phyloP scores from a whole-genome alignment of 257 asterid species.

The Cruciata laevipes region DNA sequence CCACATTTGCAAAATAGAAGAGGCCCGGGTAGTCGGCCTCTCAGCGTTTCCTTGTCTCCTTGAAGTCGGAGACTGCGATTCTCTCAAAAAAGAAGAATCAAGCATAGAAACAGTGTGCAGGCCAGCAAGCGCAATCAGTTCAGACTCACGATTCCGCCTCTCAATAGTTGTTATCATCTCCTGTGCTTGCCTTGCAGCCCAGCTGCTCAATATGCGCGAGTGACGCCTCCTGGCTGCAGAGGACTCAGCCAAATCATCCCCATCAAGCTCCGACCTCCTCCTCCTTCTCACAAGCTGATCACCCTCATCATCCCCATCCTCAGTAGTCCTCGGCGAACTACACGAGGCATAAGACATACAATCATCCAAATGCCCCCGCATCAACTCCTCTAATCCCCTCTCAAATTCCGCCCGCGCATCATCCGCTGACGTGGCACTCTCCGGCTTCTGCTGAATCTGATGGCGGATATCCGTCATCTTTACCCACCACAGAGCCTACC shows the following conservation, averaged over 20 bases:
- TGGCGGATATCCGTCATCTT: constrained; percentile 71
- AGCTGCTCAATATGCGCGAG: constrained; percentile 69
- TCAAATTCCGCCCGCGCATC: constrained; percentile 66
- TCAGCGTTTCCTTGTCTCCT: constrained; percentile 71
- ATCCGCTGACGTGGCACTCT: constrained; percentile 52
- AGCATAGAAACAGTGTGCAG: constrained; percentile 82
- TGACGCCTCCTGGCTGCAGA: constrained; percentile 92
- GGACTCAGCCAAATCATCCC: constrained; percentile 90
- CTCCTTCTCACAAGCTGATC: constrained; percentile 78
- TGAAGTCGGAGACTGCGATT: constrained; percentile 71
- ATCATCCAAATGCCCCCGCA: constrained; percentile 83
- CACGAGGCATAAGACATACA: constrained; percentile 87
- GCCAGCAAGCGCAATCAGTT: constrained; percentile 81
- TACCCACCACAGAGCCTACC: constrained; percentile 26
- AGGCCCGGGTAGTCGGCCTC: constrained; percentile 70
- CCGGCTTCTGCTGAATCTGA: constrained; percentile 86
- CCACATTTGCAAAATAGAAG: constrained; percentile 92
- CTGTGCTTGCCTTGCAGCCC: constrained; percentile 89
- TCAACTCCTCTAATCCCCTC: constrained; percentile 83
- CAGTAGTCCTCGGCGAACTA: constrained; percentile 61
- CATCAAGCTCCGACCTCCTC: constrained; percentile 89
- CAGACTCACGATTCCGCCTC: constrained; percentile 84
- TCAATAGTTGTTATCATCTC: constrained; percentile 88
- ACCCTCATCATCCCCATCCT: constrained; percentile 79
- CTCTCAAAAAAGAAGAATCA: constrained; percentile 83